Evolutionary conservation across 2,329 filamentous ascomycete genomes (phyloP).

Genomic region (Pseudocercospora eumusae): DNA sequence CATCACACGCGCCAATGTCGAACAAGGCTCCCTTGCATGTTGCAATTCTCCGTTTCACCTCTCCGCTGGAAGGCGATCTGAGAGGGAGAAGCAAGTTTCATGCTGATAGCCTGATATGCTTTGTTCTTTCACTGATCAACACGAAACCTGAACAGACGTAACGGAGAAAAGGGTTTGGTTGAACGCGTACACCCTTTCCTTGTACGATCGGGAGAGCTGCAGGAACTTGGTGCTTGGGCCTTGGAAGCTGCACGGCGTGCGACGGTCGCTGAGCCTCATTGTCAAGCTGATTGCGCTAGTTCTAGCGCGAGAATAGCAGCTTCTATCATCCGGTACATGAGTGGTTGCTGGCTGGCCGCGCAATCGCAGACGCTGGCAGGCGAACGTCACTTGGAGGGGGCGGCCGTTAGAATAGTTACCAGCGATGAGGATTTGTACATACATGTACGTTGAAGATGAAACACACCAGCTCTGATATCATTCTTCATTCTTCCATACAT

Average conservation of each 20-base stretch:
- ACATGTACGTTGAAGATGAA: slow-evolving; percentile 2
- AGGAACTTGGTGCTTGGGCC: too few species aligned
- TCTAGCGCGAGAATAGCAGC: not conserved
- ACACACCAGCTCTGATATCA: not conserved
- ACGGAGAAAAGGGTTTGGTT: not conserved
- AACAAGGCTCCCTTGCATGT: not conserved
- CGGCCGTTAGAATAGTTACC: not conserved
- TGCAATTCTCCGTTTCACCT: not conserved
- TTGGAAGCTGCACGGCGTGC: not conserved
- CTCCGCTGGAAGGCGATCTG: not conserved
- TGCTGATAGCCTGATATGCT: not conserved
- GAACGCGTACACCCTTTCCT: not conserved
- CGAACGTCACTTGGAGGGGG: not conserved
- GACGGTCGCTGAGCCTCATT: not conserved
- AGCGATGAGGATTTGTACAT: too few species aligned
- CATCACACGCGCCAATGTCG: not conserved
- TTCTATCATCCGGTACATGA: too few species aligned
- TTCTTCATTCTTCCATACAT: too few species aligned
- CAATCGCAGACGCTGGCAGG: slow-evolving; percentile 1
- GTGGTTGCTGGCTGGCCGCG: too few species aligned
- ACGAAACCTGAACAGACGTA: not conserved
- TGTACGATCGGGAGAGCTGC: not conserved
- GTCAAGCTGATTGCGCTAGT: not conserved
- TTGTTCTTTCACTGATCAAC: slow-evolving; percentile 4
- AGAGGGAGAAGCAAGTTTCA: not conserved